Evolutionary conservation across 257 asterid species (phyloP), one percentile per base, ranked within the genome.

Genomic region (Knoxia roxburghii): DNA sequence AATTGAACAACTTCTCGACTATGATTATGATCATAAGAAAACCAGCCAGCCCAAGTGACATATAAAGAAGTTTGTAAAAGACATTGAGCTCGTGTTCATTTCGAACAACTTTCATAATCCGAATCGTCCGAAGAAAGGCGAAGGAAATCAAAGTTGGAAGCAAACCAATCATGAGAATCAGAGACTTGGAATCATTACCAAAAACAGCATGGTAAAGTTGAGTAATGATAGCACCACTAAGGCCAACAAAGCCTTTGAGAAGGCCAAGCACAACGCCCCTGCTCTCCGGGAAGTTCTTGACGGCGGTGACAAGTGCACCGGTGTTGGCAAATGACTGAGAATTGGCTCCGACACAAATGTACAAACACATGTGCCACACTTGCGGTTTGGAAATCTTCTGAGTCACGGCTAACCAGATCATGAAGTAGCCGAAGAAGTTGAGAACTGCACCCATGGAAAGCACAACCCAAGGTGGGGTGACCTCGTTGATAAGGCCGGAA

Each of bases 401-500:
- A 15, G 91, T 77, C 15, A 89, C 96, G 30, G 95, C 86, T 0
- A 89, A 80, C 96, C 96, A 89, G 17, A 89, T 85, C 95, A 87
- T 87, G 51, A 89, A 81, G 79, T 89, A 89, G 66, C 96, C 96
- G 76, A 79, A 87, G 70, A 89, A 82, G 72, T 89, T 89, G 17
- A 89, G 82, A 6, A 76, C 77, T 0, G 89, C 84, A 1, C 96
- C 96, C 14, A 89, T 82, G 43, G 84, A 78, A 18, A 89, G 93
- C 17, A 89, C 96, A 4, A 87, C 87, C 96, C 96, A 89, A 6
- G 95, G 93, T 9, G 96, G 96, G 9, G 93, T 85, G 20, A 89
- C 90, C 82, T 89, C 96, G 76, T 82, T 85, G 82, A 89, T 81
- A 0, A 89, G 60, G 9, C 96, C 96, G 32, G 95, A 59, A 24